Conservation (phyloP, 768 basidiomycete genomes). For the Mycena sanguinolenta region DNA sequence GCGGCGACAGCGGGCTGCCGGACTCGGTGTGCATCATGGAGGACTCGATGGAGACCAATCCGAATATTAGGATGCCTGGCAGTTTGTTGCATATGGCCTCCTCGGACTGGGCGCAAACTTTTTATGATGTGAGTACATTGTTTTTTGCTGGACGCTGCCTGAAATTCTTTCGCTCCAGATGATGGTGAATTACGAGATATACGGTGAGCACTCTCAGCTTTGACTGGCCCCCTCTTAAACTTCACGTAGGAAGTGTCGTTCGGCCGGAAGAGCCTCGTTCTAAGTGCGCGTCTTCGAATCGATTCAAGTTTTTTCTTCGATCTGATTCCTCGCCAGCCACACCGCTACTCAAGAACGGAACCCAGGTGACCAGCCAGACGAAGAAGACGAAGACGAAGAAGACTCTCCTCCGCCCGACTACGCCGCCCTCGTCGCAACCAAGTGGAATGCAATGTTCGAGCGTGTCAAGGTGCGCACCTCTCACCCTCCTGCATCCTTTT, state of each 20-base stretch:
- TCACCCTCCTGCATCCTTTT: no score
- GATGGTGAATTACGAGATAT: slow-evolving; percentile 18
- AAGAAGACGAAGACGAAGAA: background rate
- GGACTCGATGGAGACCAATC: slow-evolving; percentile 29
- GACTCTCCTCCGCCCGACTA: background rate
- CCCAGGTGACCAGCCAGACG: background rate
- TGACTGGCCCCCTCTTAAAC: background rate
- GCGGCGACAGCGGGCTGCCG: slow-evolving; percentile 18
- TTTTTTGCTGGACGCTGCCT: no score
- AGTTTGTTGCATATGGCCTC: slow-evolving; percentile 27
- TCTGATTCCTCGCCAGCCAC: background rate
- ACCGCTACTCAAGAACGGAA: background rate
- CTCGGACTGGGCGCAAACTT: slow-evolving; percentile 18
- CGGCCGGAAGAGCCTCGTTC: slow-evolving; percentile 9
- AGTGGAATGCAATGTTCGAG: slow-evolving; percentile 28
- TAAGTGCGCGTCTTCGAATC: background rate
- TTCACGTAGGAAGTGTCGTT: slow-evolving; percentile 15
- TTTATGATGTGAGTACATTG: slow-evolving; percentile 16
- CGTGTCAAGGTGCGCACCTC: slow-evolving; percentile 5
- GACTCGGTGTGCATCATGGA: slow-evolving; percentile 17
- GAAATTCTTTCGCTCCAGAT: slow-evolving; percentile 2
- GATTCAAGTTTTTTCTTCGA: background rate
- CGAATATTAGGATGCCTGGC: slow-evolving; percentile 15
- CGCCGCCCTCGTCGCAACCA: slow-evolving; percentile 7
- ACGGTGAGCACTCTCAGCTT: background rate